Percentiles rank a stretch among this genome's conserved stretches.
Evolutionary conservation across 345 rosid species (phyloP).

Genomic region (Sonneratia caseolaris): DNA sequence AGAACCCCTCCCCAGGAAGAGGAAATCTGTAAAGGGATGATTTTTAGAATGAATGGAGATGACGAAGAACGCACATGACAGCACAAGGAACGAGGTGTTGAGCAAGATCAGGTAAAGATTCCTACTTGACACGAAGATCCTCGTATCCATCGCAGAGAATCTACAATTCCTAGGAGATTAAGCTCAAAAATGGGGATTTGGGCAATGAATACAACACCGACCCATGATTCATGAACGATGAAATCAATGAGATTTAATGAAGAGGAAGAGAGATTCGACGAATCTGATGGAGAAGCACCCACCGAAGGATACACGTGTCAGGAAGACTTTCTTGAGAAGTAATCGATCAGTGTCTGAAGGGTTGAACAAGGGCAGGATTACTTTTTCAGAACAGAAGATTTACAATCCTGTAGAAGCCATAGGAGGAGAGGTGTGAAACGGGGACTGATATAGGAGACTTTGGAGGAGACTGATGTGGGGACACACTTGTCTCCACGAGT

Average conservation of each 20-base stretch:
- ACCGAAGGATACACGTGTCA: background rate
- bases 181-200: background rate
- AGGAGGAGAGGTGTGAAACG: no score
- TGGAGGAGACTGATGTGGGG: no score
- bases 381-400: background rate
- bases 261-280: background rate
- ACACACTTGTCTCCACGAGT: no score
- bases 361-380: no score
- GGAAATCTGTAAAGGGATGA: background rate
- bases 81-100: conserved; percentile 3
- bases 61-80: background rate
- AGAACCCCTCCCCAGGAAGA: background rate
- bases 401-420: background rate
- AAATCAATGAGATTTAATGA: background rate
- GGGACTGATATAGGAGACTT: no score
- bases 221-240: background rate
- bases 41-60: background rate
- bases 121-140: background rate
- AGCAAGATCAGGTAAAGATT: background rate
- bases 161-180: background rate
- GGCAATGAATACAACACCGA: background rate
- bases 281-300: background rate
- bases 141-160: conserved; percentile 2
- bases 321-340: background rate
- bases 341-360: background rate